Evolutionary conservation across 805 yeast genomes (phyloP).

Genomic region (Yamadazyma olivae): DNA sequence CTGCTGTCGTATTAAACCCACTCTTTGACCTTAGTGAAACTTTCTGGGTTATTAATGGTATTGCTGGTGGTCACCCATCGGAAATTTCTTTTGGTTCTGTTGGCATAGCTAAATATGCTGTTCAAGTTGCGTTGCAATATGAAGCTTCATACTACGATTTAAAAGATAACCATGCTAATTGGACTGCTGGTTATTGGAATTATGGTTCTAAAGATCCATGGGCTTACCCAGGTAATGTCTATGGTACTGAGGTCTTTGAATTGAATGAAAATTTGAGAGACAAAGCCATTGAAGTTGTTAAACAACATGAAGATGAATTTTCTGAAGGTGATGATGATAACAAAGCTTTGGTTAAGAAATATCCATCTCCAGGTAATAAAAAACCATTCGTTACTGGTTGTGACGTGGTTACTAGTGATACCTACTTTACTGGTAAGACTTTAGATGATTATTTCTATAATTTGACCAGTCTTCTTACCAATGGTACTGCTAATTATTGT

Average conservation of each 20-base stretch:
- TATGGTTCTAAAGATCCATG: constrained; percentile 50
- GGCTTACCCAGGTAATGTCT: constrained; percentile 51
- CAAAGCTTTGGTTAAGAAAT: constrained; percentile 44
- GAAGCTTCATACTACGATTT: constrained; percentile 43
- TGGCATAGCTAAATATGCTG: constrained; percentile 57
- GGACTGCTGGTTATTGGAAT: constrained; percentile 61
- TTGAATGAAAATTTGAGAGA: constrained; percentile 57
- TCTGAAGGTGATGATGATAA: constrained; percentile 45
- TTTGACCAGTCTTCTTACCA: constrained; percentile 49
- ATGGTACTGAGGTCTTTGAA: constrained; percentile 67
- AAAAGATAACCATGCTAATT: constrained; percentile 34
- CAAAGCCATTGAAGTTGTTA: constrained; percentile 53
- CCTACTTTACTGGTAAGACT: constrained; percentile 53
- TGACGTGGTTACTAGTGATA: constrained; percentile 61
- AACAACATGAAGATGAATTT: constrained; percentile 30
- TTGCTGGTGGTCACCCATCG: constrained; percentile 61
- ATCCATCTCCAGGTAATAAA: constrained; percentile 22
- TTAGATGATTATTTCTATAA: constrained; percentile 50
- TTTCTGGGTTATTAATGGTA: constrained; percentile 62
- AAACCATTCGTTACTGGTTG: constrained; percentile 25
- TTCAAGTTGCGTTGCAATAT: constrained; percentile 59
- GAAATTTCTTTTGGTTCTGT: constrained; percentile 58
- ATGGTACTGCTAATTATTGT: constrained; percentile 58
- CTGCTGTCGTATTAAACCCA: constrained; percentile 53
- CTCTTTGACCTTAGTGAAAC: constrained; percentile 56